Base-by-base conservation (phyloP, 2,329 filamentous ascomycete genomes). In the Cladophialophora psammophila region DNA sequence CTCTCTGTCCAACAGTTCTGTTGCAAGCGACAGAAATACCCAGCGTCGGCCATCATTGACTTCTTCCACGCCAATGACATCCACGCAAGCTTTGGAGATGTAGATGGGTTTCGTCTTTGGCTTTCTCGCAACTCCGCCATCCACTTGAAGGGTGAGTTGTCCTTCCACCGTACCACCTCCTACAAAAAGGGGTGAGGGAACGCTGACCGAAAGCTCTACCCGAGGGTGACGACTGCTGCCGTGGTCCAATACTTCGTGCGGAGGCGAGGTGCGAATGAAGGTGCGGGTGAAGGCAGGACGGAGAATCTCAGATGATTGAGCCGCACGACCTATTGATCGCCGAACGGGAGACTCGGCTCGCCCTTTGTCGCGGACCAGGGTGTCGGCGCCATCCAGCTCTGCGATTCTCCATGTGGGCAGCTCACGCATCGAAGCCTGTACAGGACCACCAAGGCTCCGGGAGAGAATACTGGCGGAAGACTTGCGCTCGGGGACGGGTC, bases 91-190 rank as follows among this genome's bases (percentile, higher is more conserved):
- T 40, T 81, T 79, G 12, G 80, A 81, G 57, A 87, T 79, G 45
- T 80, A 80, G 32, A 87, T 71, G 42, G 78, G 64, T 59, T 71
- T 78, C 63, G 78, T 76, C 69, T 79, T 79, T 26, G 64, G 65
- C 48, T 70, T 74, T 64, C 79, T 76, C 63, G 83, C 80, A 56
- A 80, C 78, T 68, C 83, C 81, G 62, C 71, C 70, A 61, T 85
- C 82, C 40, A 86, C 76, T 6, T 76, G 79, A 57, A 86, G 76
- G 60, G 80, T 80, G 12, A 84, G 77, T 63, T 79, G 78, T 20
- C 85, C 85, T 75, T 86, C 84, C 13, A 86, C 78, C 10, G 81
- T 85, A 8, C 84, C 83, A 34, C 84, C 84, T 18, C 85, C 85
- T n/a, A 86, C 83, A 66, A 85, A 86, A 8, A 86, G 74, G 4